Evolutionary conservation across 164 flowering plant species (phyloP), one percentile per base, ranked within the genome.

Genomic region (Umbilicus rupestris): DNA sequence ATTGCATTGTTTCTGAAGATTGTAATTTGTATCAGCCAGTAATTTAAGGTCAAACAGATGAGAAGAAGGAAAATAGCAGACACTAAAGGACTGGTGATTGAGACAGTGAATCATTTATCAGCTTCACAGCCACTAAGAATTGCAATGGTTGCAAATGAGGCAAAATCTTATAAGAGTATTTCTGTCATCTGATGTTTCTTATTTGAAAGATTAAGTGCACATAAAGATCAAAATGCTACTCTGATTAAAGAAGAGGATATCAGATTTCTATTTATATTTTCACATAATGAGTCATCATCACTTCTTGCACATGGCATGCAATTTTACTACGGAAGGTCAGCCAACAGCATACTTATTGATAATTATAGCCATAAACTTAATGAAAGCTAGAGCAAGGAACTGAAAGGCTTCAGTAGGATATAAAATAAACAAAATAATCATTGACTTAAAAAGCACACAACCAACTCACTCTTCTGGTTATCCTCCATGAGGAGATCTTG

Each of bases 401-500:
- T 29, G 15, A 45, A 20, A 47, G n/a, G 62, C 12, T 14, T 9
- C 1, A 10, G 8, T 15, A 20, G 20, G 26, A 49, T 7, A 5
- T 49, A n/a, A 14, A 49, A 49, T 49, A 49, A 49, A 49, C 26
- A 5, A 26, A 24, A 52, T 28, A 52, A 52, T 41, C 15, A 41
- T 41, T 41, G 44, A 14, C 57, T 7, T 12, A 4, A 39, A 26
- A 39, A 26, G 28, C 0, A 39, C 15, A 50, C 14, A 4, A 39
- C 10, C 31, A 50, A 39, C 95, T 78, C 75, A 86, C 95, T 81
- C 73, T 81, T 88, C 45, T 75, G 69, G 37, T 69, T 82, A 69
- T 85, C 87, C 78, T 84, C 87, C 76, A 72, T 69, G 35, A 83
- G 66, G 69, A 72, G 77, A 72, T 73, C 76, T 65, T 86, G 84